Percentiles rank a stretch among this genome's conserved stretches.
phyloP scores from a whole-genome alignment of 768 basidiomycete genomes.

The Hericium coralloides region DNA sequence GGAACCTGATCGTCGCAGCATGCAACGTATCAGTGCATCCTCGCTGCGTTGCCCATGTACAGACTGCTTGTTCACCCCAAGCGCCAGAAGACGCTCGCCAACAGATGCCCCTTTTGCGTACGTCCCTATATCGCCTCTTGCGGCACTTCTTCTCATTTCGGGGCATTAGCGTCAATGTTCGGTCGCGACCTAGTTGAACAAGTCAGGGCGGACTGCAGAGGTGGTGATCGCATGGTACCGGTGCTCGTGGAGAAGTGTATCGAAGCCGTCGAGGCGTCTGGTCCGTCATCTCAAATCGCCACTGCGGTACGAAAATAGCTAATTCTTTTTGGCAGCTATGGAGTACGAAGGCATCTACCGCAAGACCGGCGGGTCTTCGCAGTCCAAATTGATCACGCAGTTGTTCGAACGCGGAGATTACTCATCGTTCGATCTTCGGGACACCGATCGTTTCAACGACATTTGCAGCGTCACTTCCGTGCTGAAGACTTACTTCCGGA shows the following conservation, averaged over 20 bases:
- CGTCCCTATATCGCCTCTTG: neutral
- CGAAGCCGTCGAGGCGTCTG: constrained; percentile 79
- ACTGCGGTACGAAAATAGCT: neutral
- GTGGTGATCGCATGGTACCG: constrained; percentile 60
- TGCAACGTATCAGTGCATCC: constrained; percentile 13
- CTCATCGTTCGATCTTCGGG: constrained; percentile 76
- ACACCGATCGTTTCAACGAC: constrained; percentile 90
- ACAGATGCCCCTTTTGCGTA: neutral
- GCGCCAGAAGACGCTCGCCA: constrained; percentile 3
- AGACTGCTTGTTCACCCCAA: constrained; percentile 5
- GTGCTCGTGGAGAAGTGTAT: constrained; percentile 95
- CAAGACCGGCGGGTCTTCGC: constrained; percentile 89
- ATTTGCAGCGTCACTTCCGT: constrained; percentile 96
- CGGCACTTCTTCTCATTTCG: constrained; percentile 10
- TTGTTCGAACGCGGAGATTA: constrained; percentile 94
- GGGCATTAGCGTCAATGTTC: constrained; percentile 68
- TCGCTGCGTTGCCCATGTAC: constrained; percentile 11
- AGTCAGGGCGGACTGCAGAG: constrained; percentile 55
- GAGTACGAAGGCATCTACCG: constrained; percentile 98
- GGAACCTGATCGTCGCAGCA: neutral
- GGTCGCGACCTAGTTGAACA: constrained; percentile 86
- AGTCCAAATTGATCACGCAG: constrained; percentile 88
- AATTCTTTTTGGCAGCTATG: constrained; percentile 43
- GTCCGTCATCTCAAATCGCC: constrained; percentile 33
- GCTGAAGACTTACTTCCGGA: constrained; percentile 91